phyloP scores from a whole-genome alignment of 2,329 filamentous ascomycete genomes.

The Monosporascus sp. region DNA sequence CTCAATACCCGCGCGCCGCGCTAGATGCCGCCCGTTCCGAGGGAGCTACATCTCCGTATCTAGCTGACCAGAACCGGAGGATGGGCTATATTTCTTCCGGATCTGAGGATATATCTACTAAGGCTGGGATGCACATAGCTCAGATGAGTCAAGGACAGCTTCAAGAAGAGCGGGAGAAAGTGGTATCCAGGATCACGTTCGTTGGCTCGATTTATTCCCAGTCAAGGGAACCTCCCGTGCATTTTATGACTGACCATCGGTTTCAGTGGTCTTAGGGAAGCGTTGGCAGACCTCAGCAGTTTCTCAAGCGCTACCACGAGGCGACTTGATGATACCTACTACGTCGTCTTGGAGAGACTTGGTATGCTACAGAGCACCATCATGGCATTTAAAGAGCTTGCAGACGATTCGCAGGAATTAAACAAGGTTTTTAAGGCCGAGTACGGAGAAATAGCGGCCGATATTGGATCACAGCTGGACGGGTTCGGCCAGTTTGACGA shows the following conservation, averaged over 20 bases:
- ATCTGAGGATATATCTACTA: conserved; percentile 16
- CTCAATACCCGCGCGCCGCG: conserved; percentile 32
- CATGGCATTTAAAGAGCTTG: conserved; percentile 60
- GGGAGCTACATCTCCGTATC: conserved; percentile 34
- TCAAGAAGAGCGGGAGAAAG: conserved; percentile 36
- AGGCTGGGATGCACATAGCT: conserved; percentile 9
- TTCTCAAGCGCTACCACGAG: conserved; percentile 59
- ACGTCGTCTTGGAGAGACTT: conserved; percentile 65
- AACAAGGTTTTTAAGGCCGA: conserved; percentile 56
- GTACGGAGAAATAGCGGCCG: conserved; percentile 51
- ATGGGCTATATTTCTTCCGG: conserved; percentile 33
- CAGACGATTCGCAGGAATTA: conserved; percentile 53
- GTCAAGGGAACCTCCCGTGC: neutral
- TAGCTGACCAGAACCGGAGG: conserved; percentile 36
- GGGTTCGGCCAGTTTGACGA: conserved; percentile 57
- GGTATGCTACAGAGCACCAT: conserved; percentile 60
- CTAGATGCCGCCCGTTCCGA: conserved; percentile 42
- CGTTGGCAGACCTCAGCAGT: conserved; percentile 48
- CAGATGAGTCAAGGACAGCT: conserved; percentile 31
- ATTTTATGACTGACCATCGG: conserved; percentile 15
- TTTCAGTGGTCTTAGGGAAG: conserved; percentile 45
- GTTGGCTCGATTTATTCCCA: conserved; percentile 12
- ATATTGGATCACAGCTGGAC: conserved; percentile 57
- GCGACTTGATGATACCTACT: conserved; percentile 69
- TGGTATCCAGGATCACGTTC: conserved; percentile 35